A percentile compares a stretch with the other conserved stretches of the same genome.
Evolutionary conservation across 2,329 filamentous ascomycete genomes (phyloP).

Genomic region (Ramularia collo-cygni): DNA sequence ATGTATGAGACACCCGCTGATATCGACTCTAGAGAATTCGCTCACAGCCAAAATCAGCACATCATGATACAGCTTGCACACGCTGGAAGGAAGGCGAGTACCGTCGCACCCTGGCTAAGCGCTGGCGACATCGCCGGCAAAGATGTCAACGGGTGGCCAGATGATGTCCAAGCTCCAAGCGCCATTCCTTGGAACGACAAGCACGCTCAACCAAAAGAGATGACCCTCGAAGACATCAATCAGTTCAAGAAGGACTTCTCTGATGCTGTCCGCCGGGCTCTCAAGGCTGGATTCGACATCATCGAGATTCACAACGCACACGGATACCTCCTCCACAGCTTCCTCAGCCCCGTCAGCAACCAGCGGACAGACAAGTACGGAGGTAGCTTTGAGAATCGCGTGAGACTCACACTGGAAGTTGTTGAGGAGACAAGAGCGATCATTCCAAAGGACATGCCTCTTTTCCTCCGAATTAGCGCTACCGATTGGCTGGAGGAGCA

Average conservation of each 20-base stretch:
- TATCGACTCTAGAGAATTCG: too few relatives aligned
- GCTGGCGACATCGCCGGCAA: conserved; percentile 46
- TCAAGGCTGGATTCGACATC: conserved; percentile 62
- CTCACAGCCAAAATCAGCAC: conserved; percentile 69
- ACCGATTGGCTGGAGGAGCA: conserved; percentile 67
- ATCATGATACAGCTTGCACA: conserved; percentile 77
- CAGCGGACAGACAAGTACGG: conserved; percentile 61
- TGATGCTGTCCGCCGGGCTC: conserved; percentile 49
- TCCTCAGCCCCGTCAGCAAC: conserved; percentile 65
- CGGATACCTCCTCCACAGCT: conserved; percentile 66
- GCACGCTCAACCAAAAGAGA: conserved; percentile 57
- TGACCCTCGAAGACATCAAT: conserved; percentile 63
- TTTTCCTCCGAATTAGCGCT: conserved; percentile 67
- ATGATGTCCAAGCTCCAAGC: conserved; percentile 51
- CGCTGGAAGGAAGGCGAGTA: conserved; percentile 60
- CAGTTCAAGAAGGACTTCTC: conserved; percentile 57
- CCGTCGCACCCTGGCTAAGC: conserved; percentile 57
- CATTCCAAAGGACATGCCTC: conserved; percentile 61
- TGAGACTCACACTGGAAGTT: conserved; percentile 60
- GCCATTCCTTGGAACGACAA: conserved; percentile 56
- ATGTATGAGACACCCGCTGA: too few relatives aligned
- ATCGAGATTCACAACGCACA: conserved; percentile 77
- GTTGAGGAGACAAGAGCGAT: conserved; percentile 54
- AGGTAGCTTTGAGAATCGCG: conserved; percentile 63
- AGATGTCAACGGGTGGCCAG: conserved; percentile 45